Percentiles rank a stretch among this genome's conserved stretches.
These are phyloP conservation scores for Pichia thaimueangensis DNA, from an alignment of 805 yeast species.

Conservation along the genomic window DNA sequence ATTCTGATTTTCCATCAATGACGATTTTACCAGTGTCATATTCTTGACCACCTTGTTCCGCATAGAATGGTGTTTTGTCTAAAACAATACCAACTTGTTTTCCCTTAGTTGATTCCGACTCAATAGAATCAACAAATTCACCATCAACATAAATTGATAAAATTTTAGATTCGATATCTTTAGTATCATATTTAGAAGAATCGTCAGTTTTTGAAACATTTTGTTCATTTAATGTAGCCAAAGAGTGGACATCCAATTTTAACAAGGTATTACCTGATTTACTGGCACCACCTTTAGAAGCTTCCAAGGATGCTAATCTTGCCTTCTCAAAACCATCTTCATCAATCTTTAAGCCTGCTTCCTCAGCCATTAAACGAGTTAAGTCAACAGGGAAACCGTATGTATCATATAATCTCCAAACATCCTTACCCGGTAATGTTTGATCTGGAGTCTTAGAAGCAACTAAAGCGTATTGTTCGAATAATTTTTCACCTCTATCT, in stretches of 20 bases:
- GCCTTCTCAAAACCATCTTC: slow-evolving; percentile 91
- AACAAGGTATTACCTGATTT: slow-evolving; percentile 52
- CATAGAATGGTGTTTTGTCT: slow-evolving; percentile 91
- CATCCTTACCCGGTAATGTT: slow-evolving; percentile 85
- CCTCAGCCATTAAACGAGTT: slow-evolving; percentile 98
- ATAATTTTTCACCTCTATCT: slow-evolving; percentile 95
- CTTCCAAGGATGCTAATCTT: slow-evolving; percentile 82
- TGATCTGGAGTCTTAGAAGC: slow-evolving; percentile 72
- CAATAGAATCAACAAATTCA: slow-evolving; percentile 52
- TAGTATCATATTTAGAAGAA: slow-evolving; percentile 64
- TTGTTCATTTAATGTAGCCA: slow-evolving; percentile 60
- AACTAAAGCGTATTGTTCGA: slow-evolving; percentile 83
- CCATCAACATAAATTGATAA: slow-evolving; percentile 67
- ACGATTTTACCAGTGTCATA: slow-evolving; percentile 90
- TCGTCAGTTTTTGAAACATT: slow-evolving; percentile 81
- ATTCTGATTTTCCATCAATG: slow-evolving; percentile 81
- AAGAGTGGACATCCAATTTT: slow-evolving; percentile 86
- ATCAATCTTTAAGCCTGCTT: slow-evolving; percentile 87
- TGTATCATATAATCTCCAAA: slow-evolving; percentile 97
- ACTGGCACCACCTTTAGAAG: slow-evolving; percentile 79
- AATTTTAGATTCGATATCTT: slow-evolving; percentile 61
- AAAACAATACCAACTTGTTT: slow-evolving; percentile 73
- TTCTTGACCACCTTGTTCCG: slow-evolving; percentile 99
- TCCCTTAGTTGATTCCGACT: slow-evolving; percentile 26
- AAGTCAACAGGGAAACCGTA: slow-evolving; percentile 99